Percentiles rank a stretch among this genome's conserved stretches.
Conservation (phyloP, 164 flowering plant genomes). For the Taxillus chinensis region DNA sequence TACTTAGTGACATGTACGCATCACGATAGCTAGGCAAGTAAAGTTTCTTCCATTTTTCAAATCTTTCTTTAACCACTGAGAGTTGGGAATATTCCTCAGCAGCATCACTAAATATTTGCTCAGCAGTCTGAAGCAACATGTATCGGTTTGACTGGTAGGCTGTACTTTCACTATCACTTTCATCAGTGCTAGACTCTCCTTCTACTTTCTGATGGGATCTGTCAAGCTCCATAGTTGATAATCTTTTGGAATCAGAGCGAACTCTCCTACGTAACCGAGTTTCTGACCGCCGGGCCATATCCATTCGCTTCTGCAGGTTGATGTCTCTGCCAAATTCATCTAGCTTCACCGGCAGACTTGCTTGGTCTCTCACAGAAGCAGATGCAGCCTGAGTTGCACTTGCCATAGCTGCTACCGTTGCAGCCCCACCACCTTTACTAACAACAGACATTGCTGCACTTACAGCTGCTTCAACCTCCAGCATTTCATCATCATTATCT, state of each 20-base stretch:
- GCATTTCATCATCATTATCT: constrained; percentile 77
- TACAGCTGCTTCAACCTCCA: constrained; percentile 71
- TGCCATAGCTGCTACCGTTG: constrained; percentile 39
- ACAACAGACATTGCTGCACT: constrained; percentile 60
- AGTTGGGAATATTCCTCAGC: constrained; percentile 72
- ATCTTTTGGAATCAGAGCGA: constrained; percentile 47
- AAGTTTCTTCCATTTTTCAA: constrained; percentile 69
- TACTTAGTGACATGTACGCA: constrained; percentile 79
- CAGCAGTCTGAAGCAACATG: constrained; percentile 60
- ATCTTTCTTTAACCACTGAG: constrained; percentile 53
- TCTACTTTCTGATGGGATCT: constrained; percentile 38
- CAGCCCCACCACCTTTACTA: constrained; percentile 39
- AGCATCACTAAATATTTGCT: constrained; percentile 73
- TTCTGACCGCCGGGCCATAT: constrained; percentile 56
- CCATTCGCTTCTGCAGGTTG: constrained; percentile 76
- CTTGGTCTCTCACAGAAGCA: constrained; percentile 34
- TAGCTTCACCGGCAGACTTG: constrained; percentile 49
- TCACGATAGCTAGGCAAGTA: constrained; percentile 63
- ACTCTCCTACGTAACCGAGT: constrained; percentile 53
- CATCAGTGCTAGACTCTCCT: constrained; percentile 98
- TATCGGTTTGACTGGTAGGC: constrained; percentile 58
- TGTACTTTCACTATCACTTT: constrained; percentile 75
- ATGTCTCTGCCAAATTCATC: constrained; percentile 93
- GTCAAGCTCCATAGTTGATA: constrained; percentile 38
- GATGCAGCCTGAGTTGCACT: constrained; percentile 63